Base-by-base conservation (phyloP, 1,284 basidiomycete genomes). In the Taiwanofungus camphoratus region DNA sequence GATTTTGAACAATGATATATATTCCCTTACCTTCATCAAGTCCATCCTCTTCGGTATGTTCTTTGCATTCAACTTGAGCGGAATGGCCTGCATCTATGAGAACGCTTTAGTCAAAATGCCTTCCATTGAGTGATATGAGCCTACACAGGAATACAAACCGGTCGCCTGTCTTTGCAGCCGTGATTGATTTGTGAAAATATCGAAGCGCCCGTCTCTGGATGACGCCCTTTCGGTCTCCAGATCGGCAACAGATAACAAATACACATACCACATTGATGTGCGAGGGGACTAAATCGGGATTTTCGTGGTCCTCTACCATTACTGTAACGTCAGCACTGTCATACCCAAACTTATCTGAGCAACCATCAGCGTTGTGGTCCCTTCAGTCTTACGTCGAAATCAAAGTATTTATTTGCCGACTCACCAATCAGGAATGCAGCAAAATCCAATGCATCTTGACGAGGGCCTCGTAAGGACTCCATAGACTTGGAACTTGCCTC, bases 21-120 rank as follows among this genome's bases (percentile, higher is more conserved):
- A n/a, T n/a, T 8, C 2, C 35, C 43, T 2, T 35, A 68, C 69
- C 64, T 51, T 71, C 70, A 19, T 71, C 52, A 37, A 41, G 39
- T n/a, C 48, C 51, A 36, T 54, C 52, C 3, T 54, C 52, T 27
- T 54, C 52, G 8, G 43, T 46, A 13, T 38, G 37, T 6, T 37
- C 39, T 5, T 26, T 36, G 36, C 46, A 50, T 12, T 45, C 39
- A n/a, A 52, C 26, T 29, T 54, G 52, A 4, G 37, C 47, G 2
- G 50, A 49, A 24, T 54, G 52, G 4, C 52, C 52, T n/a, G 52
- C 42, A 22, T 46, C 52, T 54, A 18, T 8, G 12, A 21, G 7
- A 2, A 4, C 7, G 20, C 15, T 13, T 23, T 9, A 19, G 31
- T 8, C 18, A n/a, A 34, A 15, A 16, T 13, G n/a, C 12, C 9